Evolutionary conservation across 257 asterid genomes (phyloP).

Genomic region (Voacanga thouarsii): DNA sequence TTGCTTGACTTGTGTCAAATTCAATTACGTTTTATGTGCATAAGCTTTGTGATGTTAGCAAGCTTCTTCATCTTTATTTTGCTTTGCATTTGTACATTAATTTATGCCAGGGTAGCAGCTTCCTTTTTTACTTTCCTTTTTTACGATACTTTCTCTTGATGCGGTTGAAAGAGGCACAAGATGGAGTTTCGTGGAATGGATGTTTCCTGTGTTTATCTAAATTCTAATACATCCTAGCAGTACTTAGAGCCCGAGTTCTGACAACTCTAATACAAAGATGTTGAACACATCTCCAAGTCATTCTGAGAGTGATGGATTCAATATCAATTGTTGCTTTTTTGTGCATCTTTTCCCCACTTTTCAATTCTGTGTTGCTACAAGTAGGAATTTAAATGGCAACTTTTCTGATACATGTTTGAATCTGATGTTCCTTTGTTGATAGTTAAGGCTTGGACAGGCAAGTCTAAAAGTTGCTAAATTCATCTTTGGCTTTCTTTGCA

Average conservation of each 20-base stretch:
- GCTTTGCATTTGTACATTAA: neutral
- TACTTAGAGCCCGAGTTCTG: neutral
- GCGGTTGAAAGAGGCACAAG: neutral
- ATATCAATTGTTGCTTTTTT: neutral
- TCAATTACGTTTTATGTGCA: neutral
- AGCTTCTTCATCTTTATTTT: neutral
- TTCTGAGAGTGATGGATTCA: neutral
- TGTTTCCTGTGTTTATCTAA: neutral
- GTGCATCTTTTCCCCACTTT: neutral
- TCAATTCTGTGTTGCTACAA: neutral
- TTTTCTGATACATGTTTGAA: neutral
- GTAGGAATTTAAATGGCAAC: neutral
- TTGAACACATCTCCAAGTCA: neutral
- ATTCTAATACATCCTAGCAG: neutral
- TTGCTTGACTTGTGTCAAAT: neutral
- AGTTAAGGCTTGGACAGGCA: neutral
- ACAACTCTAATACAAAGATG: neutral
- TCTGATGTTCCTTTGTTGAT: neutral
- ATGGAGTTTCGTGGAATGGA: neutral
- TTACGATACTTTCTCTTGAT: neutral
- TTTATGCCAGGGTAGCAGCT: neutral
- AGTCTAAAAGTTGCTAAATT: neutral
- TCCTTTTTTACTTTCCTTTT: neutral
- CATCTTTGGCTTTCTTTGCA: neutral
- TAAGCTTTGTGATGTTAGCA: neutral